Evolutionary conservation across 1,139 yeast genomes (phyloP).

Genomic region (Eremothecium gossypii): DNA sequence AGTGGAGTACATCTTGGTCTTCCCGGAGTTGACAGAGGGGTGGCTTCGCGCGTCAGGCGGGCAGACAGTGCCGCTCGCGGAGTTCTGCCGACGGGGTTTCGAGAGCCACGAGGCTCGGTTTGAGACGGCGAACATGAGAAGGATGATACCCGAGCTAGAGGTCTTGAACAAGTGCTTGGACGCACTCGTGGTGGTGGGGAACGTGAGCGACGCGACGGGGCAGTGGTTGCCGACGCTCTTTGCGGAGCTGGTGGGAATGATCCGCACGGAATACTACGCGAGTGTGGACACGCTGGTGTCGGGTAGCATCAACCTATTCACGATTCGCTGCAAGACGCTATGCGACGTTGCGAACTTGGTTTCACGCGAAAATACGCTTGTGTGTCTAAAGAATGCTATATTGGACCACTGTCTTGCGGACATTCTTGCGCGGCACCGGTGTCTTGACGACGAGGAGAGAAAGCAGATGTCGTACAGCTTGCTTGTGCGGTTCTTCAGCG

Average conservation of each 20-base stretch:
- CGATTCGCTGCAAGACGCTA: constrained; percentile 1
- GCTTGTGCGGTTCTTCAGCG: constrained; percentile 1
- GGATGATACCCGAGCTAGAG: constrained; percentile 1
- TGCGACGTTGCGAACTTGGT: neutral
- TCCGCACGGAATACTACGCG: neutral
- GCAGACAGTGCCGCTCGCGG: constrained; percentile 1
- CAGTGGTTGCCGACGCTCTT: neutral
- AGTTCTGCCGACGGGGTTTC: constrained; percentile 2
- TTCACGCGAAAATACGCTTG: neutral
- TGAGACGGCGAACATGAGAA: neutral
- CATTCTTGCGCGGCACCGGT: neutral
- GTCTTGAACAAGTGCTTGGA: constrained; percentile 2
- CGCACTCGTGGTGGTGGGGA: neutral
- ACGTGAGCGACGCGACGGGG: neutral
- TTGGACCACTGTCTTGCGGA: neutral
- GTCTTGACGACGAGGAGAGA: neutral
- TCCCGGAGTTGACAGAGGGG: neutral
- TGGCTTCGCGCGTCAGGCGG: neutral
- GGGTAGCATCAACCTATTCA: neutral
- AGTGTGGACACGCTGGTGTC: constrained; percentile 1
- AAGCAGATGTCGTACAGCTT: constrained; percentile 1
- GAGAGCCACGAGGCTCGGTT: neutral
- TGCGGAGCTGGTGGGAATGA: neutral
- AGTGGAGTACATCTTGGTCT: neutral
- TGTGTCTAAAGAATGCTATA: neutral